Conservation (phyloP, 2,329 filamentous ascomycete genomes). For the Coniella vitis region DNA sequence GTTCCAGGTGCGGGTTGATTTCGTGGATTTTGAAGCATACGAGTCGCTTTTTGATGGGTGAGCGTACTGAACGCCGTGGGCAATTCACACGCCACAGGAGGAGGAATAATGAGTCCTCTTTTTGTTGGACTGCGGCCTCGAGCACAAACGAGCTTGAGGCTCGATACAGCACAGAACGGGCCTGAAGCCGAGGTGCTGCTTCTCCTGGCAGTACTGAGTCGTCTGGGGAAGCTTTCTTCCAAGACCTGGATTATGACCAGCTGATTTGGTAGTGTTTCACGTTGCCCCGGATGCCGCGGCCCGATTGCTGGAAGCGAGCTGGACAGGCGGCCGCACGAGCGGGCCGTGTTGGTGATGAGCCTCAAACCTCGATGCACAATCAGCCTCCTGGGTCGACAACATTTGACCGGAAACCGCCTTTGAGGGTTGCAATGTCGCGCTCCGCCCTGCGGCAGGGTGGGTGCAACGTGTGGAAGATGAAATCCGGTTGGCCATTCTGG, state of each 20-base stretch:
- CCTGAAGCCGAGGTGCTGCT: too few relatives aligned
- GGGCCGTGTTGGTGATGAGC: not conserved
- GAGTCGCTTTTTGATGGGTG: not conserved
- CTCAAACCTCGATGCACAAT: not conserved
- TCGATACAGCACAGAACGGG: too few relatives aligned
- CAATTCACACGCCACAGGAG: too few relatives aligned
- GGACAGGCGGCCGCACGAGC: not conserved
- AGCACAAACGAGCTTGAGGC: too few relatives aligned
- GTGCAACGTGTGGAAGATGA: not conserved
- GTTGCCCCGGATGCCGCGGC: not conserved
- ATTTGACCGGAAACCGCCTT: not conserved
- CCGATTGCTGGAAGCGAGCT: not conserved
- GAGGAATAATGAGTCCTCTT: too few relatives aligned
- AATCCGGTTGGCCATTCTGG: not conserved
- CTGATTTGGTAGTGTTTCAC: not conserved
- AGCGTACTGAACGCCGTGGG: too few relatives aligned
- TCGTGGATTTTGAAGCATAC: not conserved
- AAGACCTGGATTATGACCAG: not conserved
- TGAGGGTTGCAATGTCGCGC: not conserved
- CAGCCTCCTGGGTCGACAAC: not conserved
- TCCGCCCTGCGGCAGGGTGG: slow-evolving; percentile 1
- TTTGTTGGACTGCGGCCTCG: too few relatives aligned
- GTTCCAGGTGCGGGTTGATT: slow-evolving; percentile 14
- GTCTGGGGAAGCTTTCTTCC: too few relatives aligned
- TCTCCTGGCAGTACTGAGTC: too few relatives aligned